Evolutionary conservation across 164 flowering plant genomes (phyloP), one percentile per base, ranked within the genome.

Genomic region (Piper longum): DNA sequence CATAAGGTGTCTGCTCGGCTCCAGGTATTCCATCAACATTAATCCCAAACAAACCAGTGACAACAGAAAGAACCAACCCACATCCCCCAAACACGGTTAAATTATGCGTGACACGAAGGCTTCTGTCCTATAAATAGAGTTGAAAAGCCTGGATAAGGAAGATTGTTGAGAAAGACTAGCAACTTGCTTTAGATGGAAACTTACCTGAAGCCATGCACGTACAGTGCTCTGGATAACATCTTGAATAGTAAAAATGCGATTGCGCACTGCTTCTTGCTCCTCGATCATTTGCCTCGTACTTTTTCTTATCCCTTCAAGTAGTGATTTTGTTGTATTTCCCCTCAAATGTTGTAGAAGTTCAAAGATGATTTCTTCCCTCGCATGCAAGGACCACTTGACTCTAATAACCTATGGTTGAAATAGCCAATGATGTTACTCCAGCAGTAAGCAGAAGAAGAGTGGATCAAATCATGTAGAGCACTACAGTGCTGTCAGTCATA

Each of bases 191-290:
- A 18, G 6, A 17, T 56, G 19, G 17, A 18, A 16, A 66, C 69
- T 44, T 42, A 89, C 98, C 96, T 89, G 96, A 73, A 92, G 72
- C 96, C 96, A 89, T 67, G 98, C 88, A 44, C 96, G 95, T 7
- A 88, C 80, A 57, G 83, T 89, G 79, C 96, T 82, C 78, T 89
- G 96, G 85, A 86, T 88, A 60, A 92, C 98, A 82, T 92, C 98
- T 79, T 92, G 98, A 75, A 92, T 86, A 16, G 98, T 89, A 73
- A 92, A 92, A 64, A 92, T 72, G 63, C 98, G 96, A 19, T 82
- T 96, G 67, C 97, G 90, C 66, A 84, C 97, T 56, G 98, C 97
- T 83, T 93, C 99, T 81, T 93, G 99, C 82, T 93, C 99, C 69
- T 84, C 96, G 67, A 93, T 82, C 99, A 90, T 90, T 71, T 85